Evolutionary conservation across 805 yeast species (phyloP).

Genomic region (Peterozyma toletana): DNA sequence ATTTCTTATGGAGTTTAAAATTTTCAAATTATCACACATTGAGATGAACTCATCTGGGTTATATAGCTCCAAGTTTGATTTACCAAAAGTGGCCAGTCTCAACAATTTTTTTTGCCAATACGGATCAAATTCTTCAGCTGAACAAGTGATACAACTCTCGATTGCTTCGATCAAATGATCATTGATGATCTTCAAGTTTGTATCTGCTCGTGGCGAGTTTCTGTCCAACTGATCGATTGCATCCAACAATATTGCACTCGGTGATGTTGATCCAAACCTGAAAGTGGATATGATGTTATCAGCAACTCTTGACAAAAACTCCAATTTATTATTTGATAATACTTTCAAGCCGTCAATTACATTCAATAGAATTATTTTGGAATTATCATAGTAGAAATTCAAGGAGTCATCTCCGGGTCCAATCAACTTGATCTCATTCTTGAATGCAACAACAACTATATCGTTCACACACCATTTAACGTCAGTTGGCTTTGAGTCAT

Average conservation of each 20-base stretch:
- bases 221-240: constrained; percentile 59
- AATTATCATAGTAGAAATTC: constrained; percentile 39
- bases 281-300: constrained; percentile 53
- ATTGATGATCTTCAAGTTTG: constrained; percentile 53
- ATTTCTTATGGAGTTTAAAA: constrained; percentile 63
- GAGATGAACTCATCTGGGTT: constrained; percentile 57
- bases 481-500: constrained; percentile 29
- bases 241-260: constrained; percentile 78
- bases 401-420: constrained; percentile 63
- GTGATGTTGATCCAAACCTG: constrained; percentile 75
- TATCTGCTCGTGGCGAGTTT: constrained; percentile 77
- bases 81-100: constrained; percentile 83
- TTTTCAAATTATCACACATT: constrained; percentile 54
- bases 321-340: constrained; percentile 48
- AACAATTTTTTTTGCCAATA: constrained; percentile 74
- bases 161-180: constrained; percentile 52
- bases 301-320: constrained; percentile 59
- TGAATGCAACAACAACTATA: constrained; percentile 53
- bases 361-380: constrained; percentile 35
- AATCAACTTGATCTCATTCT: constrained; percentile 58
- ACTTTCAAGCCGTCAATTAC: constrained; percentile 68
- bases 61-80: constrained; percentile 46
- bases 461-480: constrained; percentile 85
- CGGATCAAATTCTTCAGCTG: constrained; percentile 70
- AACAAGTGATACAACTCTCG: constrained; percentile 62